phyloP scores from a whole-genome alignment of 129 eudicot genomes.

The Oenanthe sinensis region DNA sequence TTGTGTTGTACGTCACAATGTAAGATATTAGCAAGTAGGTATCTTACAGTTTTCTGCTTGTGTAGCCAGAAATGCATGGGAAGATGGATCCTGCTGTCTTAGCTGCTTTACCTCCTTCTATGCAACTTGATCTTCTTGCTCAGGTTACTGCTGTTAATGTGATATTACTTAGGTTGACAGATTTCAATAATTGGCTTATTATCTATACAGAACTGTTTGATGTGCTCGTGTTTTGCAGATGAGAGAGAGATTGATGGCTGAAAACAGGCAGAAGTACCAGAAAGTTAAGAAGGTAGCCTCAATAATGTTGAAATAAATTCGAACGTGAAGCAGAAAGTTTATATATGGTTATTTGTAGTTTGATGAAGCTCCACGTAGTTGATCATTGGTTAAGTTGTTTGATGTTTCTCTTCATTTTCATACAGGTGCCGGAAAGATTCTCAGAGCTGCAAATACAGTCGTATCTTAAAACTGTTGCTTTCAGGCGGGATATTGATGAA shows the following conservation, averaged over 20 bases:
- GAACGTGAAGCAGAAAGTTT: background rate
- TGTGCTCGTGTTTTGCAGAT: slow-evolving; percentile 39
- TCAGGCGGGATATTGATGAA: slow-evolving; percentile 86
- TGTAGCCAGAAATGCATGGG: slow-evolving; percentile 78
- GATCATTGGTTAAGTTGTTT: background rate
- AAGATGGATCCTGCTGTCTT: slow-evolving; percentile 84
- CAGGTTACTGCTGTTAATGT: slow-evolving; percentile 39
- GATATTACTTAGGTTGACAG: slow-evolving; percentile 5
- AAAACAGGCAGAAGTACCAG: slow-evolving; percentile 90
- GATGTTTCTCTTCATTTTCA: background rate
- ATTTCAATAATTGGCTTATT: background rate
- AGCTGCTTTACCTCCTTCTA: slow-evolving; percentile 94
- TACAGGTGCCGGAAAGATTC: slow-evolving; percentile 77
- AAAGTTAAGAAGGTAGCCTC: slow-evolving; percentile 67
- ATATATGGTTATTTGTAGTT: background rate
- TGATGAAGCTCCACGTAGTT: background rate
- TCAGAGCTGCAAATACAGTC: slow-evolving; percentile 89
- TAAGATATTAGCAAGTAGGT: background rate
- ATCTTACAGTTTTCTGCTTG: slow-evolving; percentile 5
- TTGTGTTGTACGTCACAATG: background rate
- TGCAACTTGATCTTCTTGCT: slow-evolving; percentile 98
- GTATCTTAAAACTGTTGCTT: slow-evolving; percentile 94
- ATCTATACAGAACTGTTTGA: background rate
- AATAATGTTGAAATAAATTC: slow-evolving; percentile 1
- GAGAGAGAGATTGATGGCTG: slow-evolving; percentile 99